Base-by-base conservation (phyloP, 495 filamentous ascomycete species). In the Aspergillus heteromorphus region DNA sequence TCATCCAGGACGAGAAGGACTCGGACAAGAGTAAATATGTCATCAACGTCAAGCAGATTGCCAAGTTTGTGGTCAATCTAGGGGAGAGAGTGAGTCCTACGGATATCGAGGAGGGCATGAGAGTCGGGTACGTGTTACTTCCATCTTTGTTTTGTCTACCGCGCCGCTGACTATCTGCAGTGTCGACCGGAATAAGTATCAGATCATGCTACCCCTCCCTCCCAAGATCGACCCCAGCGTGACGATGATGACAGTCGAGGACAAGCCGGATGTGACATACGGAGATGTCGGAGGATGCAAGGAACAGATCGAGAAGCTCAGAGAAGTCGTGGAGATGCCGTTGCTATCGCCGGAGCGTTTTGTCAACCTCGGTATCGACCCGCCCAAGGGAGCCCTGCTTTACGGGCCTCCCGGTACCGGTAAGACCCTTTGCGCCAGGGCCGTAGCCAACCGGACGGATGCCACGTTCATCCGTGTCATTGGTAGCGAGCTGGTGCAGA, bases 161-260 rank as follows among this genome's bases (percentile, higher is more conserved):
- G 34, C 56, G 20, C 59, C 68, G 23, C 36, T 30, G 3, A 25
- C n/a, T 51, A 36, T 17, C 16, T 29, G 29, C 54, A 87, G 88
- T 73, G 93, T 98, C 73, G 93, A 98, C 71, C 83, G 93, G 42
- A 96, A 96, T 76, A 97, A 97, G 77, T 98, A 97, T 71, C 93
- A 98, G 75, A 98, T 98, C 61, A 82, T 97, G 55, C 79, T 98
- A 18, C 93, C 93, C 45, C 80, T 98, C n/a, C 93, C 93, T 20
- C 93, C 93, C 10, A 98, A 97, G 79, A 98, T 98, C 81, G 93
- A 98, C 66, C 92, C 93, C 48, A 93, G 88, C 60, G 93, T 98
- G 60, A 98, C 93, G 48, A 98, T 98, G 93, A 98, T 98, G 93
- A 97, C 93, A 14, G 93, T 98, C 50, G 93, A 98, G 77, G 93